Evolutionary conservation across 345 rosid genomes (phyloP).

Genomic region (Limnanthes douglasii): DNA sequence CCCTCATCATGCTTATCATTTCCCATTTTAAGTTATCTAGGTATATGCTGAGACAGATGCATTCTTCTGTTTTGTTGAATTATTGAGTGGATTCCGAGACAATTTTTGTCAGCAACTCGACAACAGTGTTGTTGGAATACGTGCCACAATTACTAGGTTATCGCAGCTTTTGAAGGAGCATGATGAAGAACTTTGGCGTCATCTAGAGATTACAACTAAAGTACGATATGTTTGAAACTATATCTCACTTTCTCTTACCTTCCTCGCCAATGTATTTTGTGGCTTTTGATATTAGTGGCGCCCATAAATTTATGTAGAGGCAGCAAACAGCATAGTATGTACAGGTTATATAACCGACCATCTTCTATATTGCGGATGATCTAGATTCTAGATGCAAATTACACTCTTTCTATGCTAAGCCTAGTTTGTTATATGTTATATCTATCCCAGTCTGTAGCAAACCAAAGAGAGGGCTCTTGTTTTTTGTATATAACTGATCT

Average conservation of each 20-base stretch:
- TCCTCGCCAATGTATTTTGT: background rate
- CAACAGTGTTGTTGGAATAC: constrained; percentile 93
- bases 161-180: constrained; percentile 77
- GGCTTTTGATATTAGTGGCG: background rate
- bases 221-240: constrained; percentile 38
- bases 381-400: too few relatives aligned
- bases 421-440: too few relatives aligned
- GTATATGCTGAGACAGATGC: constrained; percentile 81
- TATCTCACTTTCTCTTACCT: background rate
- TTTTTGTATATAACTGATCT: too few relatives aligned
- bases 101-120: constrained; percentile 97
- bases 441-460: too few relatives aligned
- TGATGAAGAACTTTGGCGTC: constrained; percentile 99
- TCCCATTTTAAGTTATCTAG: constrained; percentile 37
- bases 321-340: too few relatives aligned
- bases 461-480: too few relatives aligned
- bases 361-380: too few relatives aligned
- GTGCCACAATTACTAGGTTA: constrained; percentile 66
- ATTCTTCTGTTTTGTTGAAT: constrained; percentile 90
- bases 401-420: too few relatives aligned
- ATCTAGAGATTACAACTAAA: constrained; percentile 87
- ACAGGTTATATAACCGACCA: too few relatives aligned
- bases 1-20: constrained; percentile 10
- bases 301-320: too few relatives aligned
- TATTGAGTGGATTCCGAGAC: constrained; percentile 94